These are phyloP conservation scores for Quercus ilex DNA, from an alignment of 306 rosid genomes.

Conservation along the genomic window DNA sequence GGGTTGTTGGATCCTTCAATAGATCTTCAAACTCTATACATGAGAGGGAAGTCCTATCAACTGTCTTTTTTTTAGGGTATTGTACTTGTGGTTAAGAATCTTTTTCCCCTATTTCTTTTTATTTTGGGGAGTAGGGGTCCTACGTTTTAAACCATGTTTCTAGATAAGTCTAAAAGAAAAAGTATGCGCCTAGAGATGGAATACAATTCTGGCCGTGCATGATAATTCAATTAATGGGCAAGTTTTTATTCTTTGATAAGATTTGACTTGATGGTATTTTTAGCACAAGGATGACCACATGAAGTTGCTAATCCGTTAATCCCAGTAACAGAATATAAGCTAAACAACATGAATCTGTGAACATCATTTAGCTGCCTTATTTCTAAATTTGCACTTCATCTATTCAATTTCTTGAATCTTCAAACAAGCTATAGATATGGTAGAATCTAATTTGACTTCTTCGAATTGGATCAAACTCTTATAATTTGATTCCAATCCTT, in stretches of 20 bases:
- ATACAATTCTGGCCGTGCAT: conserved; percentile 85
- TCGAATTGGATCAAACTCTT: neutral
- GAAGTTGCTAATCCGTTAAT: neutral
- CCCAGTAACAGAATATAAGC: neutral
- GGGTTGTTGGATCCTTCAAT: conserved; percentile 76
- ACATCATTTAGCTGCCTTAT: conserved; percentile 7
- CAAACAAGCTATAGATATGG: neutral
- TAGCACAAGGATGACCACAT: neutral
- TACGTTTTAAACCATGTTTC: neutral
- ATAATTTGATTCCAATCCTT: neutral
- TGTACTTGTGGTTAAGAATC: neutral
- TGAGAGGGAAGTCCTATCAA: conserved; percentile 63
- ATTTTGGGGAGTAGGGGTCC: neutral
- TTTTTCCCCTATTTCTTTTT: neutral
- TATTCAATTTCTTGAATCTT: neutral
- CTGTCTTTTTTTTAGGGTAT: conserved; percentile 48
- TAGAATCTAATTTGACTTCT: neutral
- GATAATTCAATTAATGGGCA: conserved; percentile 46
- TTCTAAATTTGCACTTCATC: neutral
- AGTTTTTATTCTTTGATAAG: neutral
- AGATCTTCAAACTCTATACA: conserved; percentile 58
- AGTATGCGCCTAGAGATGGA: conserved; percentile 94
- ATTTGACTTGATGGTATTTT: neutral
- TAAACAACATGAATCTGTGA: neutral
- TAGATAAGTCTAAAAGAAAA: conserved; percentile 38